These are phyloP conservation scores for Aspergillus sp. DNA, from an alignment of 2,329 filamentous ascomycete species.

Conservation along the genomic window DNA sequence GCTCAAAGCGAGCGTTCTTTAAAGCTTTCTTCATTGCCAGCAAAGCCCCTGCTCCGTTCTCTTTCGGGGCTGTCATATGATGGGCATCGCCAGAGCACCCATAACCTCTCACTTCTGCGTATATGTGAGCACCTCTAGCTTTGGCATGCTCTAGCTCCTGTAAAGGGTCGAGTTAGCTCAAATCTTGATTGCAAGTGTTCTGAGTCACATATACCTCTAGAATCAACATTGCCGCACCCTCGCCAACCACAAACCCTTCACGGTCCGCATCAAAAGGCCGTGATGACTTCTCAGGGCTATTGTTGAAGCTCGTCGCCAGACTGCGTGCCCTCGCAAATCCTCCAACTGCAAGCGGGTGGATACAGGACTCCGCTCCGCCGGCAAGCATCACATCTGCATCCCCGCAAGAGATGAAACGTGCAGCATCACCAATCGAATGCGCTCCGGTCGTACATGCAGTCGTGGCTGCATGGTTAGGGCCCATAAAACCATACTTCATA, in stretches of 20 bases:
- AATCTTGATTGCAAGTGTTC: not conserved
- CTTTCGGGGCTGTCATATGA: constrained; percentile 87
- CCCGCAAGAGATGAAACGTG: constrained; percentile 85
- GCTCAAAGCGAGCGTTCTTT: constrained; percentile 67
- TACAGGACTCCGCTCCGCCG: constrained; percentile 92
- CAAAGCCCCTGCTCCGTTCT: constrained; percentile 77
- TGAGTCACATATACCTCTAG: constrained; percentile 60
- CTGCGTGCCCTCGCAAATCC: constrained; percentile 89
- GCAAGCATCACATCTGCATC: constrained; percentile 95
- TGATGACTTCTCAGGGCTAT: constrained; percentile 68
- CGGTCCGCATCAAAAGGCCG: constrained; percentile 82
- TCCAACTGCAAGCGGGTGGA: constrained; percentile 88
- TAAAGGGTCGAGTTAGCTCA: not conserved
- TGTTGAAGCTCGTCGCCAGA: constrained; percentile 77
- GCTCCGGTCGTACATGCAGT: constrained; percentile 96
- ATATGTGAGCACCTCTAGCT: constrained; percentile 73
- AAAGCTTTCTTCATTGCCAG: constrained; percentile 84
- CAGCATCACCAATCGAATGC: constrained; percentile 90
- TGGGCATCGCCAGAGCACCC: constrained; percentile 87
- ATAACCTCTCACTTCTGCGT: constrained; percentile 87
- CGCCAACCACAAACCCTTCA: constrained; percentile 86
- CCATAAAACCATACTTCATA: constrained; percentile 84
- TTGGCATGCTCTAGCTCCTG: constrained; percentile 83
- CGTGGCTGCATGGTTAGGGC: constrained; percentile 88
- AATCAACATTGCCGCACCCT: constrained; percentile 84